Conservation (phyloP, 768 basidiomycete genomes). For the Lentinula sp. region DNA sequence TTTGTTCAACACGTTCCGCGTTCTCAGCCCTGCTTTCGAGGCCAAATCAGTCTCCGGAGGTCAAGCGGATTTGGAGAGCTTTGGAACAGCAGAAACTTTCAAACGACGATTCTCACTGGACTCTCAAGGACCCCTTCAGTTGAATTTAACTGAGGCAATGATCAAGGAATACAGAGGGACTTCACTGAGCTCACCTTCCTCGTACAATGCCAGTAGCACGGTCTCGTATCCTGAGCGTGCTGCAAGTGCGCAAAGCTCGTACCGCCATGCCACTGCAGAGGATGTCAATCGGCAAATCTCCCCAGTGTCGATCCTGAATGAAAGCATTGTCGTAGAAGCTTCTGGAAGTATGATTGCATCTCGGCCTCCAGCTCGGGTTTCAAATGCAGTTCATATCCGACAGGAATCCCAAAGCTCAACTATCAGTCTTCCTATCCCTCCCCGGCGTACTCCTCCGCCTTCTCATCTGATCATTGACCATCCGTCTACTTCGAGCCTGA, state of each 20-base stretch:
- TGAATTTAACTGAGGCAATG: constrained; percentile 3
- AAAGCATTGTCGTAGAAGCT: constrained; percentile 17
- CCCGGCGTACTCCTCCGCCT: constrained; percentile 24
- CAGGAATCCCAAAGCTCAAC: constrained; percentile 19
- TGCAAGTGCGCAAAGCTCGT: constrained; percentile 15
- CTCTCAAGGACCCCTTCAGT: not conserved
- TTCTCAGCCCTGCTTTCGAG: constrained; percentile 49
- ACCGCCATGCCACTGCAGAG: constrained; percentile 12
- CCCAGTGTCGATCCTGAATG: constrained; percentile 16
- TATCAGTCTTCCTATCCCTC: constrained; percentile 30
- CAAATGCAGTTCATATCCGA: constrained; percentile 13
- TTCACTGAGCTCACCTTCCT: not conserved
- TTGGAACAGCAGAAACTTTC: constrained; percentile 16
- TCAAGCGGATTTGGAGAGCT: constrained; percentile 22
- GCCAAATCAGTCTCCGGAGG: constrained; percentile 17
- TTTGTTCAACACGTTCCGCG: constrained; percentile 64
- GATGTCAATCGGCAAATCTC: constrained; percentile 21
- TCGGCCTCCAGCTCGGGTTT: constrained; percentile 6
- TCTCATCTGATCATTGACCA: not conserved
- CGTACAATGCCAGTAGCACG: not conserved
- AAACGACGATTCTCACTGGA: not conserved
- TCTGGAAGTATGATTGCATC: not conserved
- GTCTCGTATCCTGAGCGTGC: constrained; percentile 17
- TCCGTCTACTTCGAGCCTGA: not conserved
- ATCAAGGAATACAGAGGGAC: constrained; percentile 8